Base-by-base conservation (phyloP, 1,139 yeast species). In the Hanseniaspora uvarum region DNA sequence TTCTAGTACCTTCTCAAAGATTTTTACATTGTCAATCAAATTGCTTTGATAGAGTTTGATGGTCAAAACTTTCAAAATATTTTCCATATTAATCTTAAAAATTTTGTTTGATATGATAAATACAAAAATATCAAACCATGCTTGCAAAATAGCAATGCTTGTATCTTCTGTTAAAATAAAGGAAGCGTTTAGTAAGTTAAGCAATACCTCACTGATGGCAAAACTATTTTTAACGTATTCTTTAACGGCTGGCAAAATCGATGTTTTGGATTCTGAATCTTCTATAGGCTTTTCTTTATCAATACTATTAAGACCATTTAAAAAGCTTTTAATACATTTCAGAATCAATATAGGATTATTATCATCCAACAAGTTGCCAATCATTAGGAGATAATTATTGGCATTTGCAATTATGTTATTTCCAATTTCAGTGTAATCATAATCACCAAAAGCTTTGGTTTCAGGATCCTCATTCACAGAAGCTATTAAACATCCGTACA, bases 1-100 rank as follows among this genome's bases (percentile, higher is more conserved):
- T 7, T 8, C 11, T n/a, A 39, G 18, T 7, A 39, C 43, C 2
- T 39, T 23, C 4, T 7, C 19, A n/a, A 14, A 39, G n/a, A 77
- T 57, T 0, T 62, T 59, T 2, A 18, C 10, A 18, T 44, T 44
- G 21, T 41, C 53, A 34, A 50, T 26, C 18, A 50, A 3, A 14
- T 49, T 41, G 18, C 16, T n/a, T 8, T 14, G 12, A 24, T 39
- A 39, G 7, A 39, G 43, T 8, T 39, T 39, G 14, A 1, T 39
- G 3, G 43, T n/a, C 24, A 39, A 14, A 23, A 39, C 8, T 39
- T 39, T 30, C 2, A 39, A n/a, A 14, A 39, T 12, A 2, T 14
- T n/a, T 6, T 39, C 28, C 14, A 39, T 23, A 7, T 39, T 16
- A n/a, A 39, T 10, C 5, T 23, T 8, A 16, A 39, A 39, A 8